Evolutionary conservation across 2,329 filamentous ascomycete genomes (phyloP), one percentile per base, ranked within the genome.

Genomic region (Fusarium sp.): DNA sequence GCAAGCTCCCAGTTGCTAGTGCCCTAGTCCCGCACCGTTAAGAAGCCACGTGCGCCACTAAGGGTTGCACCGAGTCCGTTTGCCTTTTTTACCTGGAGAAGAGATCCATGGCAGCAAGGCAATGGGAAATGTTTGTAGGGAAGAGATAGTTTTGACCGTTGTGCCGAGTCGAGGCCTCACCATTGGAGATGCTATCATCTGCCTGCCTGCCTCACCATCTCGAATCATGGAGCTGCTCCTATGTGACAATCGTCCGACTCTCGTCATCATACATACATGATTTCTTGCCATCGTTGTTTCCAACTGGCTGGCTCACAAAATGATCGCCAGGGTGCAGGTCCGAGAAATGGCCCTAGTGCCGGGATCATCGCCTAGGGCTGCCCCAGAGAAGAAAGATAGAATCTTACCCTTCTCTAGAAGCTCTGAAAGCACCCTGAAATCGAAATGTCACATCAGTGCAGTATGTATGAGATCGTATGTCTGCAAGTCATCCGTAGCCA

Each of bases 11-110:
- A 49, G 60, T 32, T 67, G 35, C 63, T 67, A 67, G 55, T 68
- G 49, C 72, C 75, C 68, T 78, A 76, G 75, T 69, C 68, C 76
- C 76, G 76, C 76, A 78, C 76, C 75, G 68, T 73, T 71, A 58
- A 68, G 64, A 63, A 75, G 59, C 76, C 76, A 78, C 76, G 76
- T 78, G 76, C 74, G 73, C 70, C 73, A 74, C 74, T 73, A 70
- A 64, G 63, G 69, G 60, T 54, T 72, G 56, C 56, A 53, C 60
- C 56, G 62, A 72, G 60, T 50, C 33, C 49, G 55, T 59, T 42
- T 58, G 40, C 46, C 35, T 60, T 65, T 23, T 46, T 60, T 61
- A 61, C 64, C 56, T 37, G 66, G 35, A 64, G 60, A 41, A 33
- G 46, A 62, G 50, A 54, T 30, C 27, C 27, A 30, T 30, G 27